These are phyloP conservation scores for Massarina eburnea DNA, from an alignment of 2,329 filamentous ascomycete genomes.

Conservation along the genomic window DNA sequence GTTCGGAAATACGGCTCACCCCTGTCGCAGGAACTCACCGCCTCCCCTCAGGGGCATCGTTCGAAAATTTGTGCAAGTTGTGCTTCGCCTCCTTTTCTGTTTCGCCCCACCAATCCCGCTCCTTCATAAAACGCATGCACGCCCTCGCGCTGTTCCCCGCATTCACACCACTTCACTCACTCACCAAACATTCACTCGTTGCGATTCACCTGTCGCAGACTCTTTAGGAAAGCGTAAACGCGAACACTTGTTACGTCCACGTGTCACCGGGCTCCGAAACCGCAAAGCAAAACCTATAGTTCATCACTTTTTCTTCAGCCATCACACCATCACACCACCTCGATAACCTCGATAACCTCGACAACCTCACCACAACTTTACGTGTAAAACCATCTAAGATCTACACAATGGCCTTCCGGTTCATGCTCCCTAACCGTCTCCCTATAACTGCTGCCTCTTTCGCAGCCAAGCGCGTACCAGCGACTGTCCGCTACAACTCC, in stretches of 20 bases:
- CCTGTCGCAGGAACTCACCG: not conserved
- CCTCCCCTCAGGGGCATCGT: not conserved
- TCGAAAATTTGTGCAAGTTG: slow-evolving; percentile 11
- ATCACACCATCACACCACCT: not conserved
- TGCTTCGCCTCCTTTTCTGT: slow-evolving; percentile 11
- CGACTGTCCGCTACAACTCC: slow-evolving; percentile 34
- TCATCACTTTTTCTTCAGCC: not conserved
- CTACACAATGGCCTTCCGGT: slow-evolving; percentile 15
- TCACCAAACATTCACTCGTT: slow-evolving; percentile 1
- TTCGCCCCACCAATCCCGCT: slow-evolving; percentile 5
- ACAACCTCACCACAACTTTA: not conserved
- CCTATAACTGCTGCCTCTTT: slow-evolving; percentile 22
- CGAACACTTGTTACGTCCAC: not conserved
- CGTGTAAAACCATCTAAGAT: not conserved
- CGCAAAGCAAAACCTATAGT: not conserved
- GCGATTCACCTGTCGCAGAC: not conserved
- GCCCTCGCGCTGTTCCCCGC: slow-evolving; percentile 3
- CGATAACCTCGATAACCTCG: not conserved
- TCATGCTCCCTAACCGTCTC: slow-evolving; percentile 21
- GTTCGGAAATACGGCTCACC: too few species aligned
- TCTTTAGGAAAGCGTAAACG: not conserved
- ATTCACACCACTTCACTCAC: slow-evolving; percentile 1
- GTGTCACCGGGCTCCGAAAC: not conserved
- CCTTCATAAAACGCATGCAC: slow-evolving; percentile 8
- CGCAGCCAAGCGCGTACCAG: slow-evolving; percentile 21